phyloP scores from a whole-genome alignment of 1,139 yeast genomes.

The Debaryomyces udenii region DNA sequence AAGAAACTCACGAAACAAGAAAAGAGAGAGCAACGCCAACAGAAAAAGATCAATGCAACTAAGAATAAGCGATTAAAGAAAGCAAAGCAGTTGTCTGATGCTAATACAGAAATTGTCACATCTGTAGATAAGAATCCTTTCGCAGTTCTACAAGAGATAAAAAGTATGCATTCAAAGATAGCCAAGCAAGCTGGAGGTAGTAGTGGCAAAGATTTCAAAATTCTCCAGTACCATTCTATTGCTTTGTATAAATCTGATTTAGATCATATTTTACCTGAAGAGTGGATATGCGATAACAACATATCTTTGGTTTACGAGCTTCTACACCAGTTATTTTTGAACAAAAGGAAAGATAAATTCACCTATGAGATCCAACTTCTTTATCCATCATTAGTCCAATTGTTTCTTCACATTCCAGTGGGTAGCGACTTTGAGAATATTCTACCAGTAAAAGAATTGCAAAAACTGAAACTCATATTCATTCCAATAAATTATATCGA shows the following conservation, averaged over 20 bases:
- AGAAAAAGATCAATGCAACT: constrained; percentile 32
- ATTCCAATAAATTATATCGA: constrained; percentile 46
- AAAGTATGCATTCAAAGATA: constrained; percentile 21
- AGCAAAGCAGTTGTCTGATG: constrained; percentile 16
- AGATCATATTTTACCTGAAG: constrained; percentile 49
- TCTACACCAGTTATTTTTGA: constrained; percentile 30
- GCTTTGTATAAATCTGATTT: constrained; percentile 44
- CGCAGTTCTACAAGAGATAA: constrained; percentile 27
- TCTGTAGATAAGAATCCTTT: constrained; percentile 22
- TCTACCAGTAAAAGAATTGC: constrained; percentile 37
- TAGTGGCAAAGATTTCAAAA: constrained; percentile 24
- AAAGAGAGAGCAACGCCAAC: constrained; percentile 32
- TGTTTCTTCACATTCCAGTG: constrained; percentile 41
- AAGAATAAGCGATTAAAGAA: constrained; percentile 24
- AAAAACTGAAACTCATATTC: constrained; percentile 38
- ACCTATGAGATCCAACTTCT: constrained; percentile 35
- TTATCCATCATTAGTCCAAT: constrained; percentile 44
- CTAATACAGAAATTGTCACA: not conserved
- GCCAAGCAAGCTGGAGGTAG: constrained; percentile 15
- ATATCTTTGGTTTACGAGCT: constrained; percentile 65
- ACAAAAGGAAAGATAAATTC: constrained; percentile 16
- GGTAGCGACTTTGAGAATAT: constrained; percentile 29
- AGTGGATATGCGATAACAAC: constrained; percentile 77
- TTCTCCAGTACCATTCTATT: constrained; percentile 44
- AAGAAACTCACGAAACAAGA: constrained; percentile 32